Conservation (phyloP, 495 filamentous ascomycete genomes). For the Hyphodiscus hymeniophilus region DNA sequence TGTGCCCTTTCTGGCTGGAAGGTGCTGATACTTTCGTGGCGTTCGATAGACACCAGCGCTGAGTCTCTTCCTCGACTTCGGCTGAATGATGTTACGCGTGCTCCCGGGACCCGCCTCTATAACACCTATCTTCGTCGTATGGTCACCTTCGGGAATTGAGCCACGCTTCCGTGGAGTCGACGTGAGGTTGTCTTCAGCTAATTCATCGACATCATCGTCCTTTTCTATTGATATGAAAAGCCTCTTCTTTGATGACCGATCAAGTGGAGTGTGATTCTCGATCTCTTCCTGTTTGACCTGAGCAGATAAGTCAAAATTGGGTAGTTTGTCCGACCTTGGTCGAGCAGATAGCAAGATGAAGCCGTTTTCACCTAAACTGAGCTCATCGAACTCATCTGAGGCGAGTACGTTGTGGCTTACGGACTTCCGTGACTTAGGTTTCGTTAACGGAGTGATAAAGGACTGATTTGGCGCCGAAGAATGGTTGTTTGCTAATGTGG, state of each 20-base stretch:
- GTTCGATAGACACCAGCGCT: too few species aligned
- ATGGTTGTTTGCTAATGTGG: background rate
- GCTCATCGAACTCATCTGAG: constrained; percentile 27
- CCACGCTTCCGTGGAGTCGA: background rate
- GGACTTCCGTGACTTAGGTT: background rate
- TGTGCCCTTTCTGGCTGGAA: background rate
- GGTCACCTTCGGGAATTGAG: background rate
- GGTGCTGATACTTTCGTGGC: background rate
- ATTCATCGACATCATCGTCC: constrained; percentile 13
- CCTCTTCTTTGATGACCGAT: constrained; percentile 10
- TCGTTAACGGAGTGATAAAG: background rate
- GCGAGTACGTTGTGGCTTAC: background rate
- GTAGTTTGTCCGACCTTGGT: background rate
- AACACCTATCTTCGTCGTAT: constrained; percentile 8
- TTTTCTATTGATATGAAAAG: constrained; percentile 5
- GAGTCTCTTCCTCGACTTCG: background rate
- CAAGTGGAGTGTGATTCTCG: background rate
- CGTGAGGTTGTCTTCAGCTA: background rate
- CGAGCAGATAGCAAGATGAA: constrained; percentile 22
- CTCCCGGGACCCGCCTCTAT: background rate
- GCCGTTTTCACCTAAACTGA: constrained; percentile 23
- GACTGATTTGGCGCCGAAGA: background rate
- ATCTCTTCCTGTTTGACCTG: constrained; percentile 5
- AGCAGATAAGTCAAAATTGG: background rate
- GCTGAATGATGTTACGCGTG: background rate